These are phyloP conservation scores for Debaryomyces sp. DNA, from an alignment of 1,139 yeast species.

Conservation along the genomic window DNA sequence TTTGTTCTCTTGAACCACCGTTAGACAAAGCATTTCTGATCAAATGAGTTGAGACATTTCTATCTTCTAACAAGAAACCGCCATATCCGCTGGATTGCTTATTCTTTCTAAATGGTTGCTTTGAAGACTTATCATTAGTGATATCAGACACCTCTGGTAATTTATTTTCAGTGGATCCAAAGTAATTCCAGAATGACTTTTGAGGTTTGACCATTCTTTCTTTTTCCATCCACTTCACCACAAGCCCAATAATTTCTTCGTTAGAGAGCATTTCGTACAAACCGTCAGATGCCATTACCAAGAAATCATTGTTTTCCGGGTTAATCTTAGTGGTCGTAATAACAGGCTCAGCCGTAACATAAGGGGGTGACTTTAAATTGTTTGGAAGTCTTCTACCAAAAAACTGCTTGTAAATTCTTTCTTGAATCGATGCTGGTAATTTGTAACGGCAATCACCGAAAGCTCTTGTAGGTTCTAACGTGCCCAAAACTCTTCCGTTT, in stretches of 20 bases:
- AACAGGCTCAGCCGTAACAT: slow-evolving; percentile 96
- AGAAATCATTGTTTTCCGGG: slow-evolving; percentile 75
- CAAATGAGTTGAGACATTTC: slow-evolving; percentile 88
- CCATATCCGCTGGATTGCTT: slow-evolving; percentile 37
- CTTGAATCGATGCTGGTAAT: slow-evolving; percentile 73
- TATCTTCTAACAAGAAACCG: slow-evolving; percentile 67
- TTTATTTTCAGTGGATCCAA: slow-evolving; percentile 51
- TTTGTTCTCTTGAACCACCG: slow-evolving; percentile 86
- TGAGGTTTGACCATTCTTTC: slow-evolving; percentile 65
- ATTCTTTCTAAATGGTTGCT: slow-evolving; percentile 48
- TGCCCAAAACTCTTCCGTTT: slow-evolving; percentile 89
- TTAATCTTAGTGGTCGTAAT: slow-evolving; percentile 78
- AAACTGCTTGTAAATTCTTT: slow-evolving; percentile 69
- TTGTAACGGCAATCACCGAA: slow-evolving; percentile 97
- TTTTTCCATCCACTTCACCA: slow-evolving; percentile 90
- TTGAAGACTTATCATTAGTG: slow-evolving; percentile 54
- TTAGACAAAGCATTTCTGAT: slow-evolving; percentile 89
- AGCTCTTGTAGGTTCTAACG: slow-evolving; percentile 95
- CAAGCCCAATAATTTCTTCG: slow-evolving; percentile 90
- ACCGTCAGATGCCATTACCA: slow-evolving; percentile 95
- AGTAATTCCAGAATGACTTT: slow-evolving; percentile 49
- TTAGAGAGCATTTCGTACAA: slow-evolving; percentile 88
- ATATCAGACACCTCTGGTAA: slow-evolving; percentile 67
- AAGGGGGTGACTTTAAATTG: slow-evolving; percentile 86
- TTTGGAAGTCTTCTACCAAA: slow-evolving; percentile 85